These are phyloP conservation scores for Nicotiana benthamiana DNA, from an alignment of 257 asterid genomes.

Conservation along the genomic window DNA sequence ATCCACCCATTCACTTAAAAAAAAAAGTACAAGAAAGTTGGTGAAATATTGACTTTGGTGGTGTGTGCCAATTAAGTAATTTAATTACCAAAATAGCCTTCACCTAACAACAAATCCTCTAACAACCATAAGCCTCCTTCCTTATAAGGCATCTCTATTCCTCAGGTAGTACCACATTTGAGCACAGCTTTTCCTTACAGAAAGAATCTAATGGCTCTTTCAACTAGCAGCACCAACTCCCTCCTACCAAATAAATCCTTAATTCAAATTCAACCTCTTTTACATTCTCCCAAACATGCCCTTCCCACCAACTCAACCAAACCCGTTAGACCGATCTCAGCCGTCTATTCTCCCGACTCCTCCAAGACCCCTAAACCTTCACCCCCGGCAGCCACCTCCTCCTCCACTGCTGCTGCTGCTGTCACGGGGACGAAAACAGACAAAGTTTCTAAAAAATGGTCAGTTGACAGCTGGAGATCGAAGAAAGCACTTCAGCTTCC, in stretches of 20 bases:
- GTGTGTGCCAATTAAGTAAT: no score
- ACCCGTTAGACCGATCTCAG: neutral
- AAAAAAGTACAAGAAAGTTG: no score
- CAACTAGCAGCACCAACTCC: neutral
- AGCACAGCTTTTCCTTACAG: no score
- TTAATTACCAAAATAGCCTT: no score
- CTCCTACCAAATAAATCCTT: neutral
- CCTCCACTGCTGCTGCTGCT: neutral
- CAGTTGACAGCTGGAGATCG: neutral
- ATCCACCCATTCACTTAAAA: no score
- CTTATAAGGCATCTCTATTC: no score
- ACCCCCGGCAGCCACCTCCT: neutral
- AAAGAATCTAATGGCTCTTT: neutral
- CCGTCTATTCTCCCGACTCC: neutral
- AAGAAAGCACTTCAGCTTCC: conserved; percentile 4
- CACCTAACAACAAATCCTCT: no score
- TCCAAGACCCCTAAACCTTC: neutral
- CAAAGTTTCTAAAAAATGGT: neutral
- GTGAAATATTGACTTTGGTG: no score
- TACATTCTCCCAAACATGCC: neutral
- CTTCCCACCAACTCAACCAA: neutral
- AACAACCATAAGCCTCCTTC: no score
- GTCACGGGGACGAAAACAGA: neutral
- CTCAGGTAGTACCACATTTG: no score
- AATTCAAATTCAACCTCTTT: neutral